These are phyloP conservation scores for Metschnikowia corniflorae DNA, from an alignment of 805 yeast genomes.

Conservation along the genomic window DNA sequence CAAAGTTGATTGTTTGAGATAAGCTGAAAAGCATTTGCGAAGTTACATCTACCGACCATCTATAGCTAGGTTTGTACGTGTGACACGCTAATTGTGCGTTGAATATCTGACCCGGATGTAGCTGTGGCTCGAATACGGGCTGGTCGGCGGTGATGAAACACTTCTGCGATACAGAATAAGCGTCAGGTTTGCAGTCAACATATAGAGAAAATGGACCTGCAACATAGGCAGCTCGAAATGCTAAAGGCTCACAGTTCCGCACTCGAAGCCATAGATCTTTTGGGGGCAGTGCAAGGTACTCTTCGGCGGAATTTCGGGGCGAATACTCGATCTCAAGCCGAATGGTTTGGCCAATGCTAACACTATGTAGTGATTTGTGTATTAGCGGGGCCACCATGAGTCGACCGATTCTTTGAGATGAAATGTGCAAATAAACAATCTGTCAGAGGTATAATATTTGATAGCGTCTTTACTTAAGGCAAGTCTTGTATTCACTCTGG, in stretches of 20 bases:
- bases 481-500: no score
- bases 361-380: constrained; percentile 15
- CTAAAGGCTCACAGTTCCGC: constrained; percentile 66
- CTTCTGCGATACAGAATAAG: constrained; percentile 51
- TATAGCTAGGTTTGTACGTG: constrained; percentile 52
- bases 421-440: no score
- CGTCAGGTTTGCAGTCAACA: constrained; percentile 70
- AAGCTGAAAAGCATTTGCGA: constrained; percentile 76
- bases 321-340: constrained; percentile 14
- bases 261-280: constrained; percentile 50
- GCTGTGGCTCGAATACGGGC: constrained; percentile 69
- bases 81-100: constrained; percentile 61
- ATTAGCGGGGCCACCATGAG: constrained; percentile 11
- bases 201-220: constrained; percentile 89
- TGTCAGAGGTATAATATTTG: no score
- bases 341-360: constrained; percentile 16
- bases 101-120: constrained; percentile 65
- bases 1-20: constrained; percentile 65
- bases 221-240: constrained; percentile 77
- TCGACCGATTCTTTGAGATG: no score
- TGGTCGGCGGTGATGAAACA: constrained; percentile 73
- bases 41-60: constrained; percentile 78
- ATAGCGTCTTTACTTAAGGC: no score
- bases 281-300: constrained; percentile 20
- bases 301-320: constrained; percentile 15